A percentile compares a stretch with the other conserved stretches of the same genome.
phyloP scores from a whole-genome alignment of 768 basidiomycete species.

The Tricholoma matsutake region DNA sequence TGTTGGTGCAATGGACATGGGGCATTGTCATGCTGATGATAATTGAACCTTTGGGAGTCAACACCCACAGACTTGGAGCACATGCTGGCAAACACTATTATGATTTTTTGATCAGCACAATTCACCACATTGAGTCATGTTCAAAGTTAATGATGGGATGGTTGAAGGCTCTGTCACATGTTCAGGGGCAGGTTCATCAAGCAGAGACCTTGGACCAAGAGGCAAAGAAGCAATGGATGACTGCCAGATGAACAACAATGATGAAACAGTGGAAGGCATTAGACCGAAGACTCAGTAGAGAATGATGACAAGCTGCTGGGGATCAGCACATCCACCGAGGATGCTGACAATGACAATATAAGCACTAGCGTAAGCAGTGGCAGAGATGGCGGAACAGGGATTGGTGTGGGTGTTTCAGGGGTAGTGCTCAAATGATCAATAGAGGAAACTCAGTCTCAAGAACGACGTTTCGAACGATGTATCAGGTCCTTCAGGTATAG shows the following conservation, averaged over 20 bases:
- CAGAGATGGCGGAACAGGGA: conserved; percentile 26
- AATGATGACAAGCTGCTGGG: conserved; percentile 29
- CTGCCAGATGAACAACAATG: conserved; percentile 43
- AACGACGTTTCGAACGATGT: conserved; percentile 73
- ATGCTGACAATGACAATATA: conserved; percentile 29
- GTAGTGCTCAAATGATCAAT: conserved; percentile 43
- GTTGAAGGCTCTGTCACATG: conserved; percentile 41
- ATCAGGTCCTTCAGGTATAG: conserved; percentile 60
- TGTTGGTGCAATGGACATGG: conserved; percentile 88
- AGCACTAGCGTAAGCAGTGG: conserved; percentile 39
- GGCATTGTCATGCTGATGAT: too few species aligned
- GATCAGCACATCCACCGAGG: conserved; percentile 28
- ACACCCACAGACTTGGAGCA: too few species aligned
- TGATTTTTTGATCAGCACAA: too few species aligned
- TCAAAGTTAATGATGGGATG: conserved; percentile 58
- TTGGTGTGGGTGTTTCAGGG: conserved; percentile 34
- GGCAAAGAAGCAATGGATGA: conserved; percentile 40
- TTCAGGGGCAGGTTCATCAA: conserved; percentile 25
- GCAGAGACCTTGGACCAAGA: conserved; percentile 31
- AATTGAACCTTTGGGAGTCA: too few species aligned
- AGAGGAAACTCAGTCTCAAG: conserved; percentile 61
- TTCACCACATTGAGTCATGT: too few species aligned
- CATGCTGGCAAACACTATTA: too few species aligned
- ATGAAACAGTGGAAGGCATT: conserved; percentile 26
- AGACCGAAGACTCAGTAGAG: conserved; percentile 8